Conservation (phyloP, 78 protist genomes). For the Planoprotostelium fungivorum region DNA sequence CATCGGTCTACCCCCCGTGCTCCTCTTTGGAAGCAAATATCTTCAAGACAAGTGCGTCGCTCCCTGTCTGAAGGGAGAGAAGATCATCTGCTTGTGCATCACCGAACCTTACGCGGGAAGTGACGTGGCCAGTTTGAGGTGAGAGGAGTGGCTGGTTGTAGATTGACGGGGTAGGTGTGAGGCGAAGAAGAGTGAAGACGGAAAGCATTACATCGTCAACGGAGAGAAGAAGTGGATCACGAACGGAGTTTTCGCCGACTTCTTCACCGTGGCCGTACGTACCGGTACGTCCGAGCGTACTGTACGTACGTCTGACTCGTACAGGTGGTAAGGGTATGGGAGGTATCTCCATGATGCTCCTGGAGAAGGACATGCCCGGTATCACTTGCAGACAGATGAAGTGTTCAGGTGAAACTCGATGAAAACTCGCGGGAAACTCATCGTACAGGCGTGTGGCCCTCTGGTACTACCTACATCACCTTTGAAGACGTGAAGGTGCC, state of each 20-base stretch:
- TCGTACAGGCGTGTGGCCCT: not conserved
- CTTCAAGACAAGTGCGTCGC: constrained; percentile 13
- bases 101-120: constrained; percentile 22
- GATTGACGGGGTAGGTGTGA: not conserved
- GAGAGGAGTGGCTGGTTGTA: not conserved
- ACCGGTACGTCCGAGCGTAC: not conserved
- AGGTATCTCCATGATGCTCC: constrained; percentile 21
- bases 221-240: constrained; percentile 30
- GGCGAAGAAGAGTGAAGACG: not conserved
- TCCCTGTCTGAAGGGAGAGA: constrained; percentile 28
- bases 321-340: constrained; percentile 11
- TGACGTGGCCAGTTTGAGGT: not conserved
- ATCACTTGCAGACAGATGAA: constrained; percentile 20
- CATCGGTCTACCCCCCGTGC: constrained; percentile 58
- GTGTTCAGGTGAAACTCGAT: not conserved
- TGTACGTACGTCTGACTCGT: not conserved
- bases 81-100: constrained; percentile 42
- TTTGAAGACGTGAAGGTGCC: constrained; percentile 4
- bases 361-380: constrained; percentile 19
- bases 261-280: not conserved
- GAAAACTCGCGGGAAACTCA: not conserved
- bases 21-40: constrained; percentile 40
- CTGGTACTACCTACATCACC: constrained; percentile 16
- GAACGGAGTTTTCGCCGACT: constrained; percentile 7
- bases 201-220: constrained; percentile 6